Percentiles rank a stretch among this genome's conserved stretches.
These are phyloP conservation scores for Trametes meyenii DNA, from an alignment of 768 basidiomycete species.

Conservation along the genomic window DNA sequence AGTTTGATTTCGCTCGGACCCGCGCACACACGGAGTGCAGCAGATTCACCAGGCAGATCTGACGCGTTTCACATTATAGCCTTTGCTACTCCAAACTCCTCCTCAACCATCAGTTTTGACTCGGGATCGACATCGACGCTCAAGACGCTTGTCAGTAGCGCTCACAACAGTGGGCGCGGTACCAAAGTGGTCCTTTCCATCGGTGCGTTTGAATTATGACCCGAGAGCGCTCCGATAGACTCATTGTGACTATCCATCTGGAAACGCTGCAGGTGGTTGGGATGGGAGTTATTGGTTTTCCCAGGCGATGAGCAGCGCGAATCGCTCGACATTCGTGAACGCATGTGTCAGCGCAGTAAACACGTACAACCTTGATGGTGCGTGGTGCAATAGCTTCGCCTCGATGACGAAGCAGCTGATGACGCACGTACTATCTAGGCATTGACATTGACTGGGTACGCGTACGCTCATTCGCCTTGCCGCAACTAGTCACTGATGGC, in stretches of 20 bases:
- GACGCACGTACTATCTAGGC: slow-evolving; percentile 27
- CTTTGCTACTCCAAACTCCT: slow-evolving; percentile 69
- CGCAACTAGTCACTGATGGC: slow-evolving; percentile 2
- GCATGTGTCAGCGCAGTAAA: slow-evolving; percentile 59
- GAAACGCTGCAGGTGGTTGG: slow-evolving; percentile 56
- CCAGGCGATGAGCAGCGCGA: slow-evolving; percentile 53
- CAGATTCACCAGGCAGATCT: slow-evolving; percentile 12
- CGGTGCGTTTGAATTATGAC: slow-evolving; percentile 42
- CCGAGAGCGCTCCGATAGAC: background rate
- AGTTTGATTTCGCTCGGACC: background rate
- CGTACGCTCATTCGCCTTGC: background rate
- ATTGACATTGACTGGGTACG: slow-evolving; percentile 66
- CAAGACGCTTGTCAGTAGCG: slow-evolving; percentile 56
- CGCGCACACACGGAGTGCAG: background rate
- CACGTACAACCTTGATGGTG: slow-evolving; percentile 63
- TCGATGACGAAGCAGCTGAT: background rate
- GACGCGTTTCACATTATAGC: slow-evolving; percentile 43
- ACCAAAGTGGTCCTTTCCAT: slow-evolving; percentile 71
- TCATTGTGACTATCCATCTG: background rate
- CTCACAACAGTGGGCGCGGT: slow-evolving; percentile 56
- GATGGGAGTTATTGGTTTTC: slow-evolving; percentile 70
- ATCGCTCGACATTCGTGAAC: slow-evolving; percentile 58
- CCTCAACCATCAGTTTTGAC: slow-evolving; percentile 53
- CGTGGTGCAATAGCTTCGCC: background rate
- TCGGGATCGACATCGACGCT: slow-evolving; percentile 54